These are phyloP conservation scores for Globisporangium acanthophoron DNA, from an alignment of 352 stramenopile genomes.

Conservation along the genomic window DNA sequence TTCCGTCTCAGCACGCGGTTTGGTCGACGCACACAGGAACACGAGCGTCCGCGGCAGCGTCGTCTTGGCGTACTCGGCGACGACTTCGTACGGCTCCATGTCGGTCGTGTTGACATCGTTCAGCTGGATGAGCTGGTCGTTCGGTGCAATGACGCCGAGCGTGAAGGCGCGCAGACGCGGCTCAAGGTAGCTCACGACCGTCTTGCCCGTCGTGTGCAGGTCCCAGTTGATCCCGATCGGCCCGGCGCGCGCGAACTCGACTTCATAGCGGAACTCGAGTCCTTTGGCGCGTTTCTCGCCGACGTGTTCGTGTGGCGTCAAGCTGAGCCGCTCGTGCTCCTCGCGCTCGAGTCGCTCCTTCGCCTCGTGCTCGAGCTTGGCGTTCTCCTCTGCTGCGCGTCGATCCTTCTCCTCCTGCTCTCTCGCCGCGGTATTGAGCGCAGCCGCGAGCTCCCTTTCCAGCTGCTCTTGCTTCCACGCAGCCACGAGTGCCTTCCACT, in stretches of 20 bases:
- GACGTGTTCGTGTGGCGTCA: constrained; percentile 45
- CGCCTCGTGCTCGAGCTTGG: constrained; percentile 22
- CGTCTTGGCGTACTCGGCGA: constrained; percentile 40
- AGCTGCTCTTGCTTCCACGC: constrained; percentile 24
- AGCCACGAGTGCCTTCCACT: constrained; percentile 26
- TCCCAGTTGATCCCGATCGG: constrained; percentile 75
- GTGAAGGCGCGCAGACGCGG: constrained; percentile 36
- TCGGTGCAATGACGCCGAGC: constrained; percentile 41
- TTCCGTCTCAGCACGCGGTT: constrained; percentile 11
- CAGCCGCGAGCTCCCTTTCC: constrained; percentile 24
- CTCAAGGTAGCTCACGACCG: constrained; percentile 58
- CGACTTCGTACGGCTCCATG: constrained; percentile 47
- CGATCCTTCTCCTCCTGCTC: constrained; percentile 33
- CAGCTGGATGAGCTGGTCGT: constrained; percentile 55
- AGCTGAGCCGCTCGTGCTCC: constrained; percentile 41
- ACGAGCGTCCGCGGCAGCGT: constrained; percentile 43
- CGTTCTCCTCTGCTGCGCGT: constrained; percentile 25
- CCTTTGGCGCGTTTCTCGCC: constrained; percentile 32
- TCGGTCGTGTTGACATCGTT: constrained; percentile 60
- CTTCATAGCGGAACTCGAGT: constrained; percentile 63
- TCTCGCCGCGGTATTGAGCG: constrained; percentile 23
- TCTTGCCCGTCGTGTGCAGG: constrained; percentile 36
- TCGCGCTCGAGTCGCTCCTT: constrained; percentile 31
- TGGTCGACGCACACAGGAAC: constrained; percentile 28
- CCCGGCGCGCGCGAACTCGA: constrained; percentile 42